Percentiles rank a stretch among this genome's conserved stretches.
These are phyloP conservation scores for Raphanus sativus DNA, from an alignment of 345 rosid genomes.

Conservation along the genomic window DNA sequence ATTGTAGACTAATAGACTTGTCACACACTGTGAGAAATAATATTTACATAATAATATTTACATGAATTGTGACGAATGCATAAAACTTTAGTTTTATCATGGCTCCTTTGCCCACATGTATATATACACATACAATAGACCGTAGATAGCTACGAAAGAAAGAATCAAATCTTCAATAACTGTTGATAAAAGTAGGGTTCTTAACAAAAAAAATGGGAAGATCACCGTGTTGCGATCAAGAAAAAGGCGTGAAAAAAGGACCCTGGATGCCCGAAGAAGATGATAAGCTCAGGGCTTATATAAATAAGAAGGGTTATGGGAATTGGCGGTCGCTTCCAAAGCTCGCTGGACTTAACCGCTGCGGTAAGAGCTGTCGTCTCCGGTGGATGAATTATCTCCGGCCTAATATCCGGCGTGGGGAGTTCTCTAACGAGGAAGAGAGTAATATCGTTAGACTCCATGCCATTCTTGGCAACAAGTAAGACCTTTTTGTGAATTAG, in stretches of 20 bases:
- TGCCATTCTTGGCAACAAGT: conserved; percentile 81
- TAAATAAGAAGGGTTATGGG: conserved; percentile 55
- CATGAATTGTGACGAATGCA: conserved; percentile 30
- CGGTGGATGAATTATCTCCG: conserved; percentile 92
- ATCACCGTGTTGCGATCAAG: conserved; percentile 52
- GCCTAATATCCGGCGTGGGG: conserved; percentile 85
- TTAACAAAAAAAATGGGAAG: conserved; percentile 45
- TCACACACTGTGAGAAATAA: neutral
- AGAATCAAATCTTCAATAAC: conserved; percentile 14
- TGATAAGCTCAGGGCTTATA: conserved; percentile 51
- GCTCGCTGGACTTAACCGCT: conserved; percentile 76
- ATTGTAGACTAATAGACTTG: conserved; percentile 5
- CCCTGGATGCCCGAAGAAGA: conserved; percentile 87
- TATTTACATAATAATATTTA: conserved; percentile 7
- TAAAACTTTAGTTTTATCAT: conserved; percentile 4
- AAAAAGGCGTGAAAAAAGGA: conserved; percentile 59
- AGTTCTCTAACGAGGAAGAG: conserved; percentile 75
- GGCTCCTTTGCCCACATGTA: neutral
- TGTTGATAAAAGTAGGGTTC: neutral
- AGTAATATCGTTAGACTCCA: conserved; percentile 64
- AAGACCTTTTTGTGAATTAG: conserved; percentile 7
- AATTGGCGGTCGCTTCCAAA: conserved; percentile 77
- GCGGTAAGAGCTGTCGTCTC: conserved; percentile 90
- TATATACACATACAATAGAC: conserved; percentile 14
- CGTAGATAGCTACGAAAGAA: conserved; percentile 22